Evolutionary conservation across 768 basidiomycete genomes (phyloP), one percentile per base, ranked within the genome.

Genomic region (Serendipita sp.): DNA sequence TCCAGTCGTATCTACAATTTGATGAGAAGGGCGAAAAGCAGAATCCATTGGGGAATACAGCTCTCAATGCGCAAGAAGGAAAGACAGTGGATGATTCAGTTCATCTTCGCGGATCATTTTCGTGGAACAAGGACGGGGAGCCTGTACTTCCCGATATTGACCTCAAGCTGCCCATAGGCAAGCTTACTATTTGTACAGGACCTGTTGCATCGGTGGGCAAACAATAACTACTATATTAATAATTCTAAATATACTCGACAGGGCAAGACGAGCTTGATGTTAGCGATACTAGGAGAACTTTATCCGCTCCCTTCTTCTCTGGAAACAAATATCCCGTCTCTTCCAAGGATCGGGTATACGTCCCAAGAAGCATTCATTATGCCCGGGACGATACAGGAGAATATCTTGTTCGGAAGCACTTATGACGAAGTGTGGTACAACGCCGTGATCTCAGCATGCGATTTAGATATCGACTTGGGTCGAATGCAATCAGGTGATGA

Each of bases 231-330:
- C 28, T 16, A 60, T 10, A 10, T 24, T 11, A 4, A 28, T 35
- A 1, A 10, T 32, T 5, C 8, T 60, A 10, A 60, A 37, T n/a
- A n/a, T 8, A 54, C 65, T 67, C 44, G 67, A 64, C 54, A 63
- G 24, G 69, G 69, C 5, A 70, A 67, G 48, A 65, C 67, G 3
- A 45, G 54, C 4, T 38, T 67, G 1, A 63, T 68, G 11, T 64
- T 72, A 69, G 75, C 75, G 2, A 69, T 76, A 2, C 67, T 75
- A 5, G 75, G 75, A 34, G 75, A 76, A 67, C 72, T 76, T 65
- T 73, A 74, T 67, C 73, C 74, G 60, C 63, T 71, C 34, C 47
- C 67, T 10, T 35, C 45, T 5, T 48, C 68, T 35, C 18, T 11
- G 11, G 72, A 70, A 15, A 67, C 73, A 1, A 71, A 71, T 46